Conservation (phyloP, 495 filamentous ascomycete species). For the Penicillium ochrochloron region DNA sequence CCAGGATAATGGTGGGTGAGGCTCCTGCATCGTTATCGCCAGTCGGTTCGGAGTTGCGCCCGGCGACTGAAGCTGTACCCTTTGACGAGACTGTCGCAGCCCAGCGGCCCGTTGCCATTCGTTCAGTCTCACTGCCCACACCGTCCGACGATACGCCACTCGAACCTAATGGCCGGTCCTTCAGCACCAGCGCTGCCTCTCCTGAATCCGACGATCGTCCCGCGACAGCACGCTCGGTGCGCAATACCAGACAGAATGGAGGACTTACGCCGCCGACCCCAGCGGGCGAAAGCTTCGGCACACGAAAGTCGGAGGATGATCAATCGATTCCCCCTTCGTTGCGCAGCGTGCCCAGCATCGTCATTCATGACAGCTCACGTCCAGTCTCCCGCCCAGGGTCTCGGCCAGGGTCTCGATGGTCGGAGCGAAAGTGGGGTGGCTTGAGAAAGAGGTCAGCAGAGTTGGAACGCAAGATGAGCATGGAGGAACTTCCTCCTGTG, state of each 20-base stretch:
- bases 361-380: slow-evolving; percentile 44
- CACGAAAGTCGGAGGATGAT: slow-evolving; percentile 24
- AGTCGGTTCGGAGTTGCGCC: slow-evolving; percentile 35
- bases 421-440: slow-evolving; percentile 49
- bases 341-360: slow-evolving; percentile 50
- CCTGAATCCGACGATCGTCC: slow-evolving; percentile 26
- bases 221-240: slow-evolving; percentile 22
- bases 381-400: slow-evolving; percentile 43
- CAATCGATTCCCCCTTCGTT: slow-evolving; percentile 33
- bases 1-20: slow-evolving; percentile 48
- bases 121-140: slow-evolving; percentile 38
- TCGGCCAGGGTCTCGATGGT: slow-evolving; percentile 48
- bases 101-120: slow-evolving; percentile 30
- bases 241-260: slow-evolving; percentile 19
- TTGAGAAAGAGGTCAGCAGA: slow-evolving; percentile 45
- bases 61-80: slow-evolving; percentile 33
- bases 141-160: slow-evolving; percentile 34
- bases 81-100: slow-evolving; percentile 37
- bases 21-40: slow-evolving; percentile 39
- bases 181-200: slow-evolving; percentile 37
- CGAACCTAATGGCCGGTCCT: slow-evolving; percentile 34
- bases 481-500: slow-evolving; percentile 40
- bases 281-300: slow-evolving; percentile 19
- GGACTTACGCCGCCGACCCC: slow-evolving; percentile 20
- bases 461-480: slow-evolving; percentile 36